A percentile compares a stretch with the other conserved stretches of the same genome.
These are phyloP conservation scores for Albophoma yamanashiensis DNA, from an alignment of 2,329 filamentous ascomycete species.

Conservation along the genomic window DNA sequence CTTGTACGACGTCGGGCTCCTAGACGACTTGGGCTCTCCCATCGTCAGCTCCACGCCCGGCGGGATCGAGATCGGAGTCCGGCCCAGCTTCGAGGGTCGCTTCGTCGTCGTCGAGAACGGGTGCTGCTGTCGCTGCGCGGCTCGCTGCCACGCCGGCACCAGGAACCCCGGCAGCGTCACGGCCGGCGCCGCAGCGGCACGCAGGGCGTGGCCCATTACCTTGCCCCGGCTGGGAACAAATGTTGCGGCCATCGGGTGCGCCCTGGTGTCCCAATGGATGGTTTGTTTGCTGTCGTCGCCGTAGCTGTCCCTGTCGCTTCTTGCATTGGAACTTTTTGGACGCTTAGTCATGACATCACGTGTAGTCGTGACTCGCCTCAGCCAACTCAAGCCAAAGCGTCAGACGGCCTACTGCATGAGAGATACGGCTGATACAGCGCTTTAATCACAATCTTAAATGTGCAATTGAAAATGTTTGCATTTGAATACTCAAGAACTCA, in stretches of 20 bases:
- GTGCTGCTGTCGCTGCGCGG: constrained; percentile 22
- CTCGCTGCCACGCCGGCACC: constrained; percentile 54
- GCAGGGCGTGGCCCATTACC: constrained; percentile 46
- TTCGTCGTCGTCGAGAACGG: constrained; percentile 61
- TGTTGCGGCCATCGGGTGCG: constrained; percentile 38
- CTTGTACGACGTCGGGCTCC: constrained; percentile 47
- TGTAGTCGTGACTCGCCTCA: not conserved
- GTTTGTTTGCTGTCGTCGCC: not conserved
- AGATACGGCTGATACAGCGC: not conserved
- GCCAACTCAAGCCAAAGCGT: not conserved
- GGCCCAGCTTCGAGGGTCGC: constrained; percentile 73
- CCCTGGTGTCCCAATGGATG: constrained; percentile 3
- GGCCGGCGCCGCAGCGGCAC: constrained; percentile 32
- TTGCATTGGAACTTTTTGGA: constrained; percentile 4
- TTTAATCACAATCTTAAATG: not conserved
- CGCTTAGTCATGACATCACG: constrained; percentile 10
- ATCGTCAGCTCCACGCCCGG: constrained; percentile 71
- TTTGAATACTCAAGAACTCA: not conserved
- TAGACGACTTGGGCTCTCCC: constrained; percentile 46
- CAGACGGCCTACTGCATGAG: no score
- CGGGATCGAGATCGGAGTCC: constrained; percentile 69
- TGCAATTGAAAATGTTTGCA: no score
- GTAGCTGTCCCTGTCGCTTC: not conserved
- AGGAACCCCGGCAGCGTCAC: constrained; percentile 61
- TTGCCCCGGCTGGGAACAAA: constrained; percentile 52